Evolutionary conservation across 768 basidiomycete genomes (phyloP).

Genomic region (Neoboletus brunneissimus): DNA sequence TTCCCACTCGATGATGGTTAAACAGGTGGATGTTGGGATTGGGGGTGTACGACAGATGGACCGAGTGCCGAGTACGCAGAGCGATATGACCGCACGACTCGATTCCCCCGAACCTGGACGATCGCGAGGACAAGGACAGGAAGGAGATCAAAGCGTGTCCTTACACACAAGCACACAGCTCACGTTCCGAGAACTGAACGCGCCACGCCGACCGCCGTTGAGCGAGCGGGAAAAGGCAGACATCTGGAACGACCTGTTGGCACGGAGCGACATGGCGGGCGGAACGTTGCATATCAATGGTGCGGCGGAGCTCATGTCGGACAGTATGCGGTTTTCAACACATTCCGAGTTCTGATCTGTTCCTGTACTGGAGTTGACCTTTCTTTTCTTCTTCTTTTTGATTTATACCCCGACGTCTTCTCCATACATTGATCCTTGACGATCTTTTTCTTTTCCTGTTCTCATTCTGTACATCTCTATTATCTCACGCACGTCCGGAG

Average conservation of each 20-base stretch:
- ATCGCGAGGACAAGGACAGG: background rate
- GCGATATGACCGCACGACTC: conserved; percentile 32
- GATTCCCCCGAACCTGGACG: conserved; percentile 3
- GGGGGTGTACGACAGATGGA: conserved; percentile 15
- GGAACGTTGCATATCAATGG: conserved; percentile 63
- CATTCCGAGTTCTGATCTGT: conserved; percentile 19
- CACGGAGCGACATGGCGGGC: conserved; percentile 64
- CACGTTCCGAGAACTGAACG: conserved; percentile 50
- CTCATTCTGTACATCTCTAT: conserved; percentile 4
- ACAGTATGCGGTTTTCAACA: conserved; percentile 39
- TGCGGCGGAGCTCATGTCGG: conserved; percentile 40
- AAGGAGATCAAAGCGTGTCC: conserved; percentile 7
- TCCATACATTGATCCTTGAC: background rate
- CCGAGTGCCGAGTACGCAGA: conserved; percentile 23
- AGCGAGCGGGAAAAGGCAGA: conserved; percentile 70
- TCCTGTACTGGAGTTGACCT: background rate
- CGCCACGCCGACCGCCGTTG: conserved; percentile 37
- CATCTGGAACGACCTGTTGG: conserved; percentile 67
- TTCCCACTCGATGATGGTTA: conserved; percentile 6
- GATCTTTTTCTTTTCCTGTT: background rate
- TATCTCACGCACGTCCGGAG: conserved; percentile 7
- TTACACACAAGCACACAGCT: conserved; percentile 31
- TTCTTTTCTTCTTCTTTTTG: background rate
- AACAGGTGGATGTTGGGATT: background rate
- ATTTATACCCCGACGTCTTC: background rate